Evolutionary conservation across 768 basidiomycete genomes (phyloP).

Genomic region (Trametes villosa): DNA sequence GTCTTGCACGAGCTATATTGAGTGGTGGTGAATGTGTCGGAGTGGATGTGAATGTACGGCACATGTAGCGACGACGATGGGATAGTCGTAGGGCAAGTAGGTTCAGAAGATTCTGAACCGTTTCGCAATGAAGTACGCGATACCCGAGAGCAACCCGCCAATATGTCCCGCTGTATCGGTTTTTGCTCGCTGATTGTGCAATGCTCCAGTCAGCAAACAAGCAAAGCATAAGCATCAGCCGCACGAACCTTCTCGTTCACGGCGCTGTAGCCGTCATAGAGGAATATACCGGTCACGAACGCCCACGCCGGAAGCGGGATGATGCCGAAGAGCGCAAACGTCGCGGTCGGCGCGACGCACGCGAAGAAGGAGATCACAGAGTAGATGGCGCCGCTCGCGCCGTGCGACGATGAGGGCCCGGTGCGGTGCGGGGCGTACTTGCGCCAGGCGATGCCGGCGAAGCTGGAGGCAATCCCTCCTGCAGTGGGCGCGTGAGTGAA

Average conservation of each 20-base stretch:
- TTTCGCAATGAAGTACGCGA: conserved; percentile 50
- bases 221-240: background rate
- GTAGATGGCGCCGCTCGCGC: conserved; percentile 83
- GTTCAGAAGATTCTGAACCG: conserved; percentile 30
- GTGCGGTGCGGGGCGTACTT: conserved; percentile 29
- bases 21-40: background rate
- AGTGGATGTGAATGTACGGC: background rate
- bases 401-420: conserved; percentile 46
- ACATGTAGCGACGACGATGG: background rate
- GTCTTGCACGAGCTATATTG: background rate
- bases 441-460: conserved; percentile 55
- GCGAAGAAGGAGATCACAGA: conserved; percentile 74
- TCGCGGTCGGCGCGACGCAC: conserved; percentile 65
- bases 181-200: conserved; percentile 45
- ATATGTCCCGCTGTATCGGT: conserved; percentile 72
- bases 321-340: conserved; percentile 74
- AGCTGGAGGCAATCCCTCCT: conserved; percentile 66
- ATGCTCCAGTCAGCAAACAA: background rate
- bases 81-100: no score
- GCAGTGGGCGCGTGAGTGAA: background rate
- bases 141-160: conserved; percentile 65
- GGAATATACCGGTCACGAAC: conserved; percentile 67
- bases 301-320: conserved; percentile 83
- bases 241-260: conserved; percentile 39
- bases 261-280: conserved; percentile 55